Evolutionary conservation across 2,329 filamentous ascomycete species (phyloP).

Genomic region (Epichloe amarillans): DNA sequence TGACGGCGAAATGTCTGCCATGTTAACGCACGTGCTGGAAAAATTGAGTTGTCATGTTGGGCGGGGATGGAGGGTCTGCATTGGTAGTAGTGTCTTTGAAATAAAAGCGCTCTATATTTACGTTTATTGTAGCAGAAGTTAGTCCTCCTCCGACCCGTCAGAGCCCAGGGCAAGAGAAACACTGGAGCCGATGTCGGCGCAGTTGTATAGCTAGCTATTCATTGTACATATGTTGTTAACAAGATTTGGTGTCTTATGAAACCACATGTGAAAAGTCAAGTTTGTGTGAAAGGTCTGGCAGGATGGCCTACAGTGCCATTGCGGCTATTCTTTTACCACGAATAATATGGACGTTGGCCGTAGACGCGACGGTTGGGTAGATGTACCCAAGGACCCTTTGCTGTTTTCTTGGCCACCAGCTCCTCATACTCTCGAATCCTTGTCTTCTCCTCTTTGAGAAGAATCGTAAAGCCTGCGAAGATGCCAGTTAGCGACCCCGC

Average conservation of each 20-base stretch:
- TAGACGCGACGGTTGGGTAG: conserved; percentile 76
- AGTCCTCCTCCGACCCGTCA: not conserved
- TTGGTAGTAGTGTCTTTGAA: not conserved
- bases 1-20: not conserved
- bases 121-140: not conserved
- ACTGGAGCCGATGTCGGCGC: conserved; percentile 5
- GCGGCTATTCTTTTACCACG: conserved; percentile 51
- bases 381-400: conserved; percentile 72
- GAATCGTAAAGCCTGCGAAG: conserved; percentile 54
- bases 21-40: not conserved
- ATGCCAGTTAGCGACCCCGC: not conserved
- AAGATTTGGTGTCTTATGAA: conserved; percentile 6
- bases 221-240: conserved; percentile 25
- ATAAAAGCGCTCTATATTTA: not conserved
- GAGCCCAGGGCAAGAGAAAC: not conserved
- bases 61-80: not conserved
- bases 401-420: conserved; percentile 58
- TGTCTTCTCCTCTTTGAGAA: conserved; percentile 90
- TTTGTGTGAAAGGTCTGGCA: not conserved
- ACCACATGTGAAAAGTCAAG: not conserved
- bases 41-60: not conserved
- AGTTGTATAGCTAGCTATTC: conserved; percentile 15
- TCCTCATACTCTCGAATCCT: conserved; percentile 70
- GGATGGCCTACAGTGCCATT: not conserved
- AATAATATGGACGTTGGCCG: conserved; percentile 78